A percentile compares a stretch with the other conserved stretches of the same genome.
These are phyloP conservation scores for Lecanicillium sp. DNA, from an alignment of 2,329 filamentous ascomycete genomes.

Conservation along the genomic window DNA sequence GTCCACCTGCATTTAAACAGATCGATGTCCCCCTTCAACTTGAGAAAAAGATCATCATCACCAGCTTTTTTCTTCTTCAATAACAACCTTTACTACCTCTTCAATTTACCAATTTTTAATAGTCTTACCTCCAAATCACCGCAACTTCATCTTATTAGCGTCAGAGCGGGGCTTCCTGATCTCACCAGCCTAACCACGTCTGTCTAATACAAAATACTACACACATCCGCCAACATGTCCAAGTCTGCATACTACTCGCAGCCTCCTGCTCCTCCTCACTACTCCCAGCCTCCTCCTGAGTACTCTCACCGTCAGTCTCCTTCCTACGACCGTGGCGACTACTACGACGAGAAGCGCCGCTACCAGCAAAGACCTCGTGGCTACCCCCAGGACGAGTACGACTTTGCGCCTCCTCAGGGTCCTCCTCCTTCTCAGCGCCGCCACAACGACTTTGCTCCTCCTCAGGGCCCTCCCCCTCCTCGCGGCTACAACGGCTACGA, in stretches of 20 bases:
- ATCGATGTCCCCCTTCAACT: conserved; percentile 4
- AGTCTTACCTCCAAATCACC: not conserved
- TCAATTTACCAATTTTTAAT: not conserved
- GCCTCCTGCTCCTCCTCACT: conserved; percentile 9
- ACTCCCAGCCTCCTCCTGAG: conserved; percentile 11
- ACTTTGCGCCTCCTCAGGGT: conserved; percentile 11
- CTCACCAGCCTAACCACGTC: conserved; percentile 5
- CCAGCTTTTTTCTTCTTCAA: not conserved
- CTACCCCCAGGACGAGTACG: conserved; percentile 1
- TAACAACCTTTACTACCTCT: too few species aligned
- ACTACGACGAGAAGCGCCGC: conserved; percentile 12
- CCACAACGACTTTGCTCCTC: conserved; percentile 9
- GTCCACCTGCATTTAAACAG: conserved; percentile 12
- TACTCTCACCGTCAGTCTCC: conserved; percentile 8
- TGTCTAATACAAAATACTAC: not conserved
- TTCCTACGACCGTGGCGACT: conserved; percentile 4
- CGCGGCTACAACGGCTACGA: conserved; percentile 3
- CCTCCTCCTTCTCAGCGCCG: conserved; percentile 10
- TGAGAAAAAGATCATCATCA: not conserved
- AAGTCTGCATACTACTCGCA: conserved; percentile 11
- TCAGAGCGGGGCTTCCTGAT: conserved; percentile 6
- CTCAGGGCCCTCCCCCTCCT: conserved; percentile 8
- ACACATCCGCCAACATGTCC: conserved; percentile 4
- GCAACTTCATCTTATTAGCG: conserved; percentile 4
- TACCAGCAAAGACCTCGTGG: conserved; percentile 7